Conservation (phyloP, 371 early-diverging fungal genomes). For the Mortierella sp. region DNA sequence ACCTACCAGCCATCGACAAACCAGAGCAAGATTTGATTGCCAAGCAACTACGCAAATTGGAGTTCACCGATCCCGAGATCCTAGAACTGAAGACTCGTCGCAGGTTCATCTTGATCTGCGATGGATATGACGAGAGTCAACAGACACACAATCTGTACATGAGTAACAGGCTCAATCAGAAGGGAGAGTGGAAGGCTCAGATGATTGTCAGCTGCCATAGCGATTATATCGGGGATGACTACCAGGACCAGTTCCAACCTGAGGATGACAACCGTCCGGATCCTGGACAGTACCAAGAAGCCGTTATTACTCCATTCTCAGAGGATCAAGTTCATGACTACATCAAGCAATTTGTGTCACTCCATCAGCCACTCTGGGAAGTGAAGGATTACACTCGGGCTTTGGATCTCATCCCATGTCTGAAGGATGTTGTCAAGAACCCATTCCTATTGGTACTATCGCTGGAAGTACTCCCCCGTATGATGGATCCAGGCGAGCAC, state of each 20-base stretch:
- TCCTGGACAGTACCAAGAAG: slow-evolving; percentile 1
- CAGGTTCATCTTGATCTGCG: slow-evolving; percentile 5
- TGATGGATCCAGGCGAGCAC: too few species aligned
- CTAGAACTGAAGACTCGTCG: background rate
- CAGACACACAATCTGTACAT: background rate
- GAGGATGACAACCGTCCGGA: background rate
- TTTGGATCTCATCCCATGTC: too few species aligned
- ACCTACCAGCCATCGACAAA: background rate
- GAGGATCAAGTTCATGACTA: slow-evolving; percentile 4
- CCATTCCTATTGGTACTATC: too few species aligned
- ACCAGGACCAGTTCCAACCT: slow-evolving; percentile 10
- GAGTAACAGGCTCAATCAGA: background rate
- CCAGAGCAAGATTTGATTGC: slow-evolving; percentile 8
- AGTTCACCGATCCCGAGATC: slow-evolving; percentile 3
- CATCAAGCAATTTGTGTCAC: background rate
- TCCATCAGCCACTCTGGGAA: too few species aligned
- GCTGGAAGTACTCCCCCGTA: too few species aligned
- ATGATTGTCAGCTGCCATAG: slow-evolving; percentile 20
- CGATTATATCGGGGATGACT: background rate
- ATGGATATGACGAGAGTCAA: slow-evolving; percentile 1
- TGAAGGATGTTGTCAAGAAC: too few species aligned
- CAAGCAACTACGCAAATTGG: background rate
- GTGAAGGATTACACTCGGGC: too few species aligned
- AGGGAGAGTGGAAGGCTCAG: background rate
- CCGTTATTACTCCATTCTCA: slow-evolving; percentile 5